Conservation (phyloP, 2,329 filamentous ascomycete species). For the Beauveria sp. region DNA sequence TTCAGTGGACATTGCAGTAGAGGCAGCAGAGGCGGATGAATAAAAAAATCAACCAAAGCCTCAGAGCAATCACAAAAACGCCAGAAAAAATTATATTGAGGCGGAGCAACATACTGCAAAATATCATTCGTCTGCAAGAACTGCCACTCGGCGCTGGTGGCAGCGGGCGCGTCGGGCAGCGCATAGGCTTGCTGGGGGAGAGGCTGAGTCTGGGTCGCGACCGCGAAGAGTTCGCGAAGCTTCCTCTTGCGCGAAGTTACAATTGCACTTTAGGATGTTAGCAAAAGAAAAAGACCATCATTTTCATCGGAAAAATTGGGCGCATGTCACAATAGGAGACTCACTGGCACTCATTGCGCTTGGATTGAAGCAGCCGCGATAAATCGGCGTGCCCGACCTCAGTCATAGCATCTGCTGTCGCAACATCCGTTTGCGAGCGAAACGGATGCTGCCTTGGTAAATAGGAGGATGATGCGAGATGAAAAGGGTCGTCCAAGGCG, state of each 20-base stretch:
- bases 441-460: slow-evolving; percentile 42
- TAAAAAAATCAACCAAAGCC: slow-evolving; percentile 2
- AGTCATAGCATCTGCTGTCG: slow-evolving; percentile 61
- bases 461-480: slow-evolving; percentile 22
- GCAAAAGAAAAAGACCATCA: slow-evolving; percentile 35
- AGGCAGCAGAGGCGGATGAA: slow-evolving; percentile 17
- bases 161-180: slow-evolving; percentile 48
- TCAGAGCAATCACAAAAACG: slow-evolving; percentile 10
- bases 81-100: neutral
- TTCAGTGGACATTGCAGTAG: slow-evolving; percentile 4
- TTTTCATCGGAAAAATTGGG: slow-evolving; percentile 42
- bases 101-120: slow-evolving; percentile 43
- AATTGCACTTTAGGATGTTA: slow-evolving; percentile 53
- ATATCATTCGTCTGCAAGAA: slow-evolving; percentile 53
- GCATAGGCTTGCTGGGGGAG: slow-evolving; percentile 52
- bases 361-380: slow-evolving; percentile 58
- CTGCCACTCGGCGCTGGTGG: slow-evolving; percentile 43
- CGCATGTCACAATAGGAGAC: slow-evolving; percentile 36
- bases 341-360: slow-evolving; percentile 56
- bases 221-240: slow-evolving; percentile 75
- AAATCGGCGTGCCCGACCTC: slow-evolving; percentile 60
- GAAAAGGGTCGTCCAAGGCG: slow-evolving; percentile 19
- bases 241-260: slow-evolving; percentile 84
- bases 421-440: slow-evolving; percentile 62
- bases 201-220: slow-evolving; percentile 62